Conservation (phyloP, 2,329 filamentous ascomycete genomes). For the Phoma sp. region DNA sequence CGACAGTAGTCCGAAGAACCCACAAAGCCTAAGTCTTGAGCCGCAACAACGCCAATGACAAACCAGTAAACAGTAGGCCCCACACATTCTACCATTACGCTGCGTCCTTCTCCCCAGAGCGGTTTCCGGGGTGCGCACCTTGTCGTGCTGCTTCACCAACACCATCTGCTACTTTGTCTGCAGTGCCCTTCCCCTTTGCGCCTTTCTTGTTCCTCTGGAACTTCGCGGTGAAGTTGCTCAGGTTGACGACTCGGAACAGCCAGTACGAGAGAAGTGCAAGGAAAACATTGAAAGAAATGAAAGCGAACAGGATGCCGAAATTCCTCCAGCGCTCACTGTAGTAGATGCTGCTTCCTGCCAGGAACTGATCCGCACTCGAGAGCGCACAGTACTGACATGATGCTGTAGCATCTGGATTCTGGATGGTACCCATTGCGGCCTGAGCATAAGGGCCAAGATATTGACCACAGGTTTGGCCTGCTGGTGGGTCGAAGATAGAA, state of each 20-base stretch:
- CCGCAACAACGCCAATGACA: constrained; percentile 4
- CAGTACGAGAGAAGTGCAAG: constrained; percentile 68
- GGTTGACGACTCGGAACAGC: constrained; percentile 41
- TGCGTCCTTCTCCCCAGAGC: constrained; percentile 27
- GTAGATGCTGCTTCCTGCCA: constrained; percentile 51
- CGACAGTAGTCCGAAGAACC: constrained; percentile 1
- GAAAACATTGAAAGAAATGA: constrained; percentile 68
- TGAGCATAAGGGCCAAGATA: constrained; percentile 56
- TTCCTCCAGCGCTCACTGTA: constrained; percentile 69
- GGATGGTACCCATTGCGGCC: constrained; percentile 50
- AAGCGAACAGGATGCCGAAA: constrained; percentile 74
- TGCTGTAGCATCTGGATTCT: constrained; percentile 53
- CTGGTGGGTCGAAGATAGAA: constrained; percentile 51
- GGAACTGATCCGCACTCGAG: constrained; percentile 56
- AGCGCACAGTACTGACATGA: constrained; percentile 61
- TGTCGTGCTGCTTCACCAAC: constrained; percentile 22
- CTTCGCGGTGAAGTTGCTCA: constrained; percentile 20
- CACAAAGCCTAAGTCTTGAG: constrained; percentile 8
- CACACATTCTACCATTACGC: constrained; percentile 9
- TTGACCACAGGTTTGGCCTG: constrained; percentile 50
- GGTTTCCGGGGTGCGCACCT: constrained; percentile 27
- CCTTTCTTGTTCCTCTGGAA: constrained; percentile 29
- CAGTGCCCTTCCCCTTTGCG: constrained; percentile 22
- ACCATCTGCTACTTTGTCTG: constrained; percentile 22
- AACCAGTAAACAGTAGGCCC: constrained; percentile 1